Base-by-base conservation (phyloP, 2,329 filamentous ascomycete genomes). In the Apiospora koreana region DNA sequence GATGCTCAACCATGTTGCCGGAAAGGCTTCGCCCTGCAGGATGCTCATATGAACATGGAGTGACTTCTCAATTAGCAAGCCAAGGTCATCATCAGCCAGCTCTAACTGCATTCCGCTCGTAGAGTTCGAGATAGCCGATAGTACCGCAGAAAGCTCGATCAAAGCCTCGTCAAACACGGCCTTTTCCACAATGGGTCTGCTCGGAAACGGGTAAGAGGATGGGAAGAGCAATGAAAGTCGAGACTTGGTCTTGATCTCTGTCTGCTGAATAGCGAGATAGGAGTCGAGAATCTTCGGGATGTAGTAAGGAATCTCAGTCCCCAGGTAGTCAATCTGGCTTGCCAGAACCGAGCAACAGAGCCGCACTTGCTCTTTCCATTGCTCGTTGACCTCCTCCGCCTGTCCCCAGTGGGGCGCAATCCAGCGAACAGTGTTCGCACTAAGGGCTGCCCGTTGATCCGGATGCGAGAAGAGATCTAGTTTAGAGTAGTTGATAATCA, bases 371-470 rank as follows among this genome's bases (percentile, higher is more conserved):
- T 97, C 94, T 73, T 92, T 92, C 90, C 94, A 98, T 77, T 97
- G 93, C 45, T 95, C 92, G 2, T 90, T 94, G 12, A 95, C 89
- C 38, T 91, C 85, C 4, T 89, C 87, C 0, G 87, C 89, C 72
- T 90, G 89, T 16, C 95, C 95, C 96, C 96, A 99, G 80, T 98
- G 95, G 4, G 95, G 95, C 16, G 92, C 91, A 70, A 99, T 91
- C 96, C 96, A 99, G 72, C 92, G 86, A 62, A 95, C 91, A 3
- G 94, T 98, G 77, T 94, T 97, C 64, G 92, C 88, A 72, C 93
- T 89, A 65, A 98, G 85, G 16, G 90, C 90, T 38, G 90, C 88
- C 74, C 92, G 88, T 74, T 95, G 92, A 71, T 95, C 92, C 0
- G 91, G 87, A n/a, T 92, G 86, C 12, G 91, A 88, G 81, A 98